Conservation (phyloP, 176 grass and related monocot genomes). For the Elaeis guineensis region DNA sequence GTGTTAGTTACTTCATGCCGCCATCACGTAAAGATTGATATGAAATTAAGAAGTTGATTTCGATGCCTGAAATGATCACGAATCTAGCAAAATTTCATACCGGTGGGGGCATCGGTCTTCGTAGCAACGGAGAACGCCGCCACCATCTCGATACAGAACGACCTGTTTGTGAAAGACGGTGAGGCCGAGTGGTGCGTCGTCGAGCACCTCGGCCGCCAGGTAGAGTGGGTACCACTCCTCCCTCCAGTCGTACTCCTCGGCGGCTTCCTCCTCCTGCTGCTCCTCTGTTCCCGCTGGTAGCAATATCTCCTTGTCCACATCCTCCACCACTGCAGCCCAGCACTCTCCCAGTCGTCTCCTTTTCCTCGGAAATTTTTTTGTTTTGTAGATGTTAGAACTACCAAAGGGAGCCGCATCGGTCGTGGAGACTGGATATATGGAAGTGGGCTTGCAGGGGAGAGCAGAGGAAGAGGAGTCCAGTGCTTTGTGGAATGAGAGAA, state of each 20-base stretch:
- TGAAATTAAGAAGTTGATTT: no score
- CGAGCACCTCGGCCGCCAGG: slow-evolving; percentile 57
- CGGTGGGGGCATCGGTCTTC: slow-evolving; percentile 85
- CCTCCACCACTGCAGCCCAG: slow-evolving; percentile 44
- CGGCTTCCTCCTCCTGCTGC: slow-evolving; percentile 3
- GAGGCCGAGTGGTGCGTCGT: slow-evolving; percentile 72
- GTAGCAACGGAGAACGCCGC: slow-evolving; percentile 70
- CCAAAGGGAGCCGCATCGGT: not conserved
- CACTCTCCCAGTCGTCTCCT: not conserved
- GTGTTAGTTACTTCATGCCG: not conserved
- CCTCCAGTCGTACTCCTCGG: slow-evolving; percentile 61
- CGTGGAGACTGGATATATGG: not conserved
- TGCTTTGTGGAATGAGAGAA: slow-evolving; percentile 8
- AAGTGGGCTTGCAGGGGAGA: not conserved
- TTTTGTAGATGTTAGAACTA: no score
- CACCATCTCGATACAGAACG: slow-evolving; percentile 62
- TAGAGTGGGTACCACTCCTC: slow-evolving; percentile 98
- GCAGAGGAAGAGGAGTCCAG: not conserved
- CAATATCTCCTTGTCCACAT: slow-evolving; percentile 45
- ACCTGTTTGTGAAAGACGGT: slow-evolving; percentile 85
- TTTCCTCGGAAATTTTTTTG: not conserved
- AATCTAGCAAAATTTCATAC: slow-evolving; percentile 6
- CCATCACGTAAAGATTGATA: not conserved
- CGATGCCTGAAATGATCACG: no score
- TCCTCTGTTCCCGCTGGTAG: slow-evolving; percentile 33